phyloP scores from a whole-genome alignment of 2,329 filamentous ascomycete genomes.

The Epichloe bromicola region DNA sequence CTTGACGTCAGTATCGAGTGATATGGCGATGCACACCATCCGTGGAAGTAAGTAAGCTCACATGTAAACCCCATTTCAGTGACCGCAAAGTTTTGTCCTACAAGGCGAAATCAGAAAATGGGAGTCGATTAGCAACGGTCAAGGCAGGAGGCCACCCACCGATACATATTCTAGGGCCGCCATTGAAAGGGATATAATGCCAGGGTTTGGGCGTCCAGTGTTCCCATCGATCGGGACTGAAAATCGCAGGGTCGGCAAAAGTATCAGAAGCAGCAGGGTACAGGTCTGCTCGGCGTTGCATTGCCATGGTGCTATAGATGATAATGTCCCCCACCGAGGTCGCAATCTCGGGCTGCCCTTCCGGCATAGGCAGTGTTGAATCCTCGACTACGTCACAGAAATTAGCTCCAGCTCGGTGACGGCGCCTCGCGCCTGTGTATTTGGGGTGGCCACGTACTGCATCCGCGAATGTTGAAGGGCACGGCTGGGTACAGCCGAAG shows the following conservation, averaged over 20 bases:
- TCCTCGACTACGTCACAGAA: constrained; percentile 41
- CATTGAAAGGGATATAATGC: constrained; percentile 66
- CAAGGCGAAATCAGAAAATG: no score
- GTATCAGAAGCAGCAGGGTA: constrained; percentile 38
- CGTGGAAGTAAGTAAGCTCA: no score
- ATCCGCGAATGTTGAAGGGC: constrained; percentile 52
- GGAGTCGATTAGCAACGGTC: no score
- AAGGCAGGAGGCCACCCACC: constrained; percentile 35
- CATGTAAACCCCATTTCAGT: no score
- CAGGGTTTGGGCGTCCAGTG: constrained; percentile 51
- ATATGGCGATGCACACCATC: no score
- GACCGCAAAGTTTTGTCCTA: no score
- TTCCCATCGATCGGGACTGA: constrained; percentile 55
- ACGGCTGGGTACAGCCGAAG: constrained; percentile 67
- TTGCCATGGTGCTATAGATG: constrained; percentile 52
- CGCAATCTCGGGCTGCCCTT: constrained; percentile 47
- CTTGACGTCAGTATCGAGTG: no score
- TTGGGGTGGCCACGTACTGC: no score
- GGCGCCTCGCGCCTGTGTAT: no score
- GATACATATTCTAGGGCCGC: constrained; percentile 60
- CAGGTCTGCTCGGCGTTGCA: constrained; percentile 57
- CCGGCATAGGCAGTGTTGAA: constrained; percentile 58
- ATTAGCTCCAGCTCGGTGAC: no score
- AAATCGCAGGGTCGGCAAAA: constrained; percentile 38
- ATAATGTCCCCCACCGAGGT: constrained; percentile 53